phyloP scores from a whole-genome alignment of 2,329 filamentous ascomycete species.

The Stachybotrys elegans region DNA sequence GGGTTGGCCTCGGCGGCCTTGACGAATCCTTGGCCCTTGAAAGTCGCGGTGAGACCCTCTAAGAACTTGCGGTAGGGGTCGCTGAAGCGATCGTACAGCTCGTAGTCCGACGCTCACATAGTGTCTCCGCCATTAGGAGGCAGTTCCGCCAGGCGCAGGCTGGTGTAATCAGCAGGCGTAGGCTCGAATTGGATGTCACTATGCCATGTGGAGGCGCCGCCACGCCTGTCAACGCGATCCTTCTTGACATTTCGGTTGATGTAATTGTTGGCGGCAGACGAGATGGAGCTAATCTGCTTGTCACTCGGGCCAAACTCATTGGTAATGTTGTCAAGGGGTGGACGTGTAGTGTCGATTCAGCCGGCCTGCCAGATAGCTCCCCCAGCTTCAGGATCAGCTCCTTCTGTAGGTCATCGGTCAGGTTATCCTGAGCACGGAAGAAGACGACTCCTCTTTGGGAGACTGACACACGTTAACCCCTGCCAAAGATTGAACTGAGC shows the following conservation, averaged over 20 bases:
- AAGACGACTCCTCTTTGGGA: too few relatives aligned
- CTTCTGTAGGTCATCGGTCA: too few relatives aligned
- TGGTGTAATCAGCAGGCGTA: conserved; percentile 51
- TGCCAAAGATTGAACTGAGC: too few relatives aligned
- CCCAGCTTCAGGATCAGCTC: too few relatives aligned
- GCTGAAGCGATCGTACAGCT: conserved; percentile 52
- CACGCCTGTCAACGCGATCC: conserved; percentile 20
- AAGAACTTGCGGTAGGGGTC: conserved; percentile 45
- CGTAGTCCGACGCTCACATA: conserved; percentile 56
- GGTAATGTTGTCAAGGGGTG: conserved; percentile 52
- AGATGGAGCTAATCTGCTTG: conserved; percentile 55
- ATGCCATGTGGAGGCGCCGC: conserved; percentile 31
- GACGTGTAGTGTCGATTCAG: conserved; percentile 53
- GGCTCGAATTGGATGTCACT: conserved; percentile 55
- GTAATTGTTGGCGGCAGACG: conserved; percentile 33
- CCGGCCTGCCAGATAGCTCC: conserved; percentile 52
- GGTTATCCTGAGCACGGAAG: too few relatives aligned
- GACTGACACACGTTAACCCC: too few relatives aligned
- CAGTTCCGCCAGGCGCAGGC: conserved; percentile 45
- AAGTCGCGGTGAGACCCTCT: conserved; percentile 45
- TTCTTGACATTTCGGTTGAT: conserved; percentile 8
- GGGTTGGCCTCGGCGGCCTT: conserved; percentile 17
- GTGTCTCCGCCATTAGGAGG: conserved; percentile 53
- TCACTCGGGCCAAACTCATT: conserved; percentile 48
- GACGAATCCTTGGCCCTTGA: conserved; percentile 16